phyloP scores from a whole-genome alignment of 352 stramenopile species.

The Pythium folliculosum region DNA sequence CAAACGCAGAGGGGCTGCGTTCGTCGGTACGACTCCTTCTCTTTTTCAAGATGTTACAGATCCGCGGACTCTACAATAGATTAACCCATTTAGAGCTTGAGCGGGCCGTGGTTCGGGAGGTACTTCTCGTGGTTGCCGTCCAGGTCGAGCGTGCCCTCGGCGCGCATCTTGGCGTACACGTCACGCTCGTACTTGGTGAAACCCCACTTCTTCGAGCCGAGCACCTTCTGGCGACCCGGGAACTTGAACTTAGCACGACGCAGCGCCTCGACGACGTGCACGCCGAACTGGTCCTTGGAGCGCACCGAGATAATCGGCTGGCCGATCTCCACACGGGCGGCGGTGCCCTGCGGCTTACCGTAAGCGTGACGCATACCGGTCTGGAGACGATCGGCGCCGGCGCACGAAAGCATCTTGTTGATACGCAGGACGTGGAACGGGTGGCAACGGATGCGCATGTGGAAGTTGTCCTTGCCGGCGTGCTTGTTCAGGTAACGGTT shows the following conservation, averaged over 20 bases:
- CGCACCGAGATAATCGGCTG: constrained; percentile 98
- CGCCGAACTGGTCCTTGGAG: constrained; percentile 95
- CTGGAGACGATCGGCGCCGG: constrained; percentile 97
- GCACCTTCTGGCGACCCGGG: constrained; percentile 99
- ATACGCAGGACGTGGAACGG: constrained; percentile 99
- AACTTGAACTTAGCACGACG: constrained; percentile 99
- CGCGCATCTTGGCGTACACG: constrained; percentile 96
- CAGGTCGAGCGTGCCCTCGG: constrained; percentile 91
- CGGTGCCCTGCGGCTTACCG: constrained; percentile 97
- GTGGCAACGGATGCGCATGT: constrained; percentile 99
- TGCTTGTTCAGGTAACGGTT: constrained; percentile 99
- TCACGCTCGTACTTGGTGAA: constrained; percentile 88
- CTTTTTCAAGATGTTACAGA: constrained; percentile 2
- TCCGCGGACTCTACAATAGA: constrained; percentile 8
- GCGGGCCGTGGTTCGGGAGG: constrained; percentile 85
- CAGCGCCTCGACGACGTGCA: constrained; percentile 96
- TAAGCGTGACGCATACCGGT: constrained; percentile 99
- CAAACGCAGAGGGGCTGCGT: constrained; percentile 3
- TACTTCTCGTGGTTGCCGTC: constrained; percentile 99
- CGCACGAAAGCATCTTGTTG: constrained; percentile 99
- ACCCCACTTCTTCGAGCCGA: constrained; percentile 99
- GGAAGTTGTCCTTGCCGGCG: constrained; percentile 98
- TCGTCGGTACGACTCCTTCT: constrained; percentile 9
- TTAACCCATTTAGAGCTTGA: constrained; percentile 49
- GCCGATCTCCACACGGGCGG: constrained; percentile 98